These are phyloP conservation scores for Gomphus bonarii DNA, from an alignment of 1,284 basidiomycete genomes.

Conservation along the genomic window DNA sequence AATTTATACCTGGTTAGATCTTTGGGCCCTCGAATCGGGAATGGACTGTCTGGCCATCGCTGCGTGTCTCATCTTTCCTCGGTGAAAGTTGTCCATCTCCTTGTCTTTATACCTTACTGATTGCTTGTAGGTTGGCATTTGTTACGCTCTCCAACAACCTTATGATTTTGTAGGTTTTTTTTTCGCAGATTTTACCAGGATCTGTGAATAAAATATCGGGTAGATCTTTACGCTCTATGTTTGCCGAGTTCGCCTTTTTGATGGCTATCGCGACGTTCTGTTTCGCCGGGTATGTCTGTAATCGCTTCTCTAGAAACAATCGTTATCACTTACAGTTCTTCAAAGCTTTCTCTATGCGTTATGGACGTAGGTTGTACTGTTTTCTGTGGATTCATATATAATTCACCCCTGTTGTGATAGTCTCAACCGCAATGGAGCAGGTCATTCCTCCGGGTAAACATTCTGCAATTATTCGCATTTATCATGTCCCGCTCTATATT, in stretches of 20 bases:
- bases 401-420: constrained; percentile 24
- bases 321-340: background rate
- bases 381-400: background rate
- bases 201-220: constrained; percentile 20
- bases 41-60: constrained; percentile 69
- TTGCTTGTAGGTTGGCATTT: constrained; percentile 58
- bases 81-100: constrained; percentile 29
- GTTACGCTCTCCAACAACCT: constrained; percentile 83
- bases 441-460: background rate
- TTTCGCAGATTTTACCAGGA: background rate
- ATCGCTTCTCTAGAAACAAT: background rate
- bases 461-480: background rate
- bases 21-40: constrained; percentile 53
- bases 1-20: constrained; percentile 27
- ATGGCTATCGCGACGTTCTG: constrained; percentile 88
- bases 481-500: background rate
- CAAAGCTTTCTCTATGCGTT: constrained; percentile 72
- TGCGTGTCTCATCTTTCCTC: constrained; percentile 80
- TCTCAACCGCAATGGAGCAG: constrained; percentile 44
- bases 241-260: constrained; percentile 63
- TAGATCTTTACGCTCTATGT: constrained; percentile 65
- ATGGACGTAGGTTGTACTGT: constrained; percentile 54
- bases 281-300: constrained; percentile 45
- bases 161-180: constrained; percentile 47
- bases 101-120: background rate